phyloP scores from a whole-genome alignment of 768 basidiomycete genomes.

The Lanmaoa pseudosensibilis region DNA sequence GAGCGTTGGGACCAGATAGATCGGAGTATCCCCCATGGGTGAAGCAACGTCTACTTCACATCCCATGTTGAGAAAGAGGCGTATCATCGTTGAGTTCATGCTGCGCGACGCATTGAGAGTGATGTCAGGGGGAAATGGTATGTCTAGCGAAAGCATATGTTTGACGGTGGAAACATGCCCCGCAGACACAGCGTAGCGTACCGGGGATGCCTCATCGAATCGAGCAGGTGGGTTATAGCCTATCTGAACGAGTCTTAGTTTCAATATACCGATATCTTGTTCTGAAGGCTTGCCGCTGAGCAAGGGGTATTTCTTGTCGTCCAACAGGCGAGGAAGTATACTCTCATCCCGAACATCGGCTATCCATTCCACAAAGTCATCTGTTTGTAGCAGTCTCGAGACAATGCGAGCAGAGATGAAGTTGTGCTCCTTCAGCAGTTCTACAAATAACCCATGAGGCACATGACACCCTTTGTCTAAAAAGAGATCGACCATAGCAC shows the following conservation, averaged over 20 bases:
- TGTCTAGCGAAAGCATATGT: neutral
- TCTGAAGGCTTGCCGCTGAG: neutral
- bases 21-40: neutral
- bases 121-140: conserved; percentile 1
- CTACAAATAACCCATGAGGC: neutral
- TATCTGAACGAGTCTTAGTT: conserved; percentile 8
- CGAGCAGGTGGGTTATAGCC: neutral
- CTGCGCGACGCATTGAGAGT: neutral
- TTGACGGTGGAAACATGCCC: conserved; percentile 7
- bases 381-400: conserved; percentile 2
- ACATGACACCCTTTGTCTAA: neutral
- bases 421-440: neutral
- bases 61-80: neutral
- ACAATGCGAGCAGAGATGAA: neutral
- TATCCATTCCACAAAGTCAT: conserved; percentile 15
- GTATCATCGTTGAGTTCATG: neutral
- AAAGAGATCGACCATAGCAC: neutral
- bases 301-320: neutral
- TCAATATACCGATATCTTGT: neutral
- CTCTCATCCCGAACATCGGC: neutral
- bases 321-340: neutral
- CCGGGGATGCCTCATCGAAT: neutral
- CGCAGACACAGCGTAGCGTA: neutral
- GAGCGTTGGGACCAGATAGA: neutral
- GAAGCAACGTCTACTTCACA: neutral